phyloP scores from a whole-genome alignment of 1,284 basidiomycete genomes.

The Microbotryomycetes sp. region DNA sequence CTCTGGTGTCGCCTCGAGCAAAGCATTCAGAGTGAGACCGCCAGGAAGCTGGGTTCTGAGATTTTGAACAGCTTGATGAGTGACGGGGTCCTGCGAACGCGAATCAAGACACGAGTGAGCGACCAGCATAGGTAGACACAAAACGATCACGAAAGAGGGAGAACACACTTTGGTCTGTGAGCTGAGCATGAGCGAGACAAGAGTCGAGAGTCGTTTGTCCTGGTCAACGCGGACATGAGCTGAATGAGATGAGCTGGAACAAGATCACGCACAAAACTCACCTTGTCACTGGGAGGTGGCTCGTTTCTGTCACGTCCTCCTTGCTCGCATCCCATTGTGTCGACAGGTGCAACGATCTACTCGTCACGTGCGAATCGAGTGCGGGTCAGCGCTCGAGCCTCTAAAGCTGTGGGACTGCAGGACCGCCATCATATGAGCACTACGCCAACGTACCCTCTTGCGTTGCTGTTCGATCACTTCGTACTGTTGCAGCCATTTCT shows the following conservation, averaged over 20 bases:
- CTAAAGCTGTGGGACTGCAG: no score
- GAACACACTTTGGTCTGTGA: constrained; percentile 74
- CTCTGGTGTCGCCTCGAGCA: constrained; percentile 59
- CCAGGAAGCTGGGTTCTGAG: constrained; percentile 69
- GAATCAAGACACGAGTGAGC: background rate
- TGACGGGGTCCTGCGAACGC: constrained; percentile 57
- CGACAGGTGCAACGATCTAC: constrained; percentile 69
- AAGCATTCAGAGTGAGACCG: constrained; percentile 63
- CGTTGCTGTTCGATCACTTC: constrained; percentile 72
- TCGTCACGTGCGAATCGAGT: background rate
- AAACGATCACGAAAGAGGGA: background rate
- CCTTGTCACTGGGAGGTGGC: constrained; percentile 59
- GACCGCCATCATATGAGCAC: no score
- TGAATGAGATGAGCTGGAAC: no score
- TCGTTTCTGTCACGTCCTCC: constrained; percentile 49
- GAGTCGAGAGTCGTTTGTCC: constrained; percentile 73
- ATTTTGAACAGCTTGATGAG: constrained; percentile 71
- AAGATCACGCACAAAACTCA: constrained; percentile 38
- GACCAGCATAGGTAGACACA: background rate
- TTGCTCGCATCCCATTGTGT: constrained; percentile 80
- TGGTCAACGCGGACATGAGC: constrained; percentile 44
- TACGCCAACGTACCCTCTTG: constrained; percentile 40
- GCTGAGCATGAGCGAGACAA: constrained; percentile 90
- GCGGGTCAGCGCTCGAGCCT: no score
- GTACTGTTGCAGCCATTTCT: constrained; percentile 67